phyloP scores from a whole-genome alignment of 306 rosid genomes.

The Chamaecrista fasciculata region DNA sequence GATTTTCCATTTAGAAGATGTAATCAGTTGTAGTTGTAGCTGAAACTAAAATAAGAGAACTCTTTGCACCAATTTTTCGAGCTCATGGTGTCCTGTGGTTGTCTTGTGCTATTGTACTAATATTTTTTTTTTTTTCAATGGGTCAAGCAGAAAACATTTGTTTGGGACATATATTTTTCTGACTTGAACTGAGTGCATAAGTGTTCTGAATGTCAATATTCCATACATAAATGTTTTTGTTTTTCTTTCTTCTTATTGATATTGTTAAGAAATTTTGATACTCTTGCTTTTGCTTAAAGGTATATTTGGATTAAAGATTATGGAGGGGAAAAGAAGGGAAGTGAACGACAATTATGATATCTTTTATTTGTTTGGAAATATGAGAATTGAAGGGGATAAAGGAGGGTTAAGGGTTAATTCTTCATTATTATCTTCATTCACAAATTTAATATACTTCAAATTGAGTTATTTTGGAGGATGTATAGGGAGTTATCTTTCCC shows the following conservation, averaged over 20 bases:
- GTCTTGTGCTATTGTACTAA: not conserved
- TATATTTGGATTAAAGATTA: no score
- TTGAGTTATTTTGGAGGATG: no score
- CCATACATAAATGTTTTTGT: not conserved
- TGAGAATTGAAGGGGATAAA: no score
- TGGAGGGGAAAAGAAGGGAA: no score
- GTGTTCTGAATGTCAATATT: not conserved
- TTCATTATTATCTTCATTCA: no score
- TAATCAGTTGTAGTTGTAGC: not conserved
- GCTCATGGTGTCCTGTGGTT: not conserved
- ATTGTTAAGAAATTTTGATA: not conserved
- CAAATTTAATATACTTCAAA: no score
- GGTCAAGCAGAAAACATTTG: not conserved
- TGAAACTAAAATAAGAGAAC: not conserved
- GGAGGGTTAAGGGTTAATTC: no score
- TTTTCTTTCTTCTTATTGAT: not conserved
- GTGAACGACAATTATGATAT: no score
- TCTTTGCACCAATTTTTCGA: not conserved
- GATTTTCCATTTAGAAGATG: not conserved
- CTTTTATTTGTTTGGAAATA: no score
- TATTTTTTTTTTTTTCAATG: not conserved
- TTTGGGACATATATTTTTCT: not conserved
- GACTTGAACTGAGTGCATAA: not conserved
- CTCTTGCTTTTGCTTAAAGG: not conserved
- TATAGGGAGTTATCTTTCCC: no score